A percentile compares a stretch with the other conserved stretches of the same genome.
These are phyloP conservation scores for Globisporangium uncinulatum DNA, from an alignment of 352 stramenopile species.

Conservation along the genomic window DNA sequence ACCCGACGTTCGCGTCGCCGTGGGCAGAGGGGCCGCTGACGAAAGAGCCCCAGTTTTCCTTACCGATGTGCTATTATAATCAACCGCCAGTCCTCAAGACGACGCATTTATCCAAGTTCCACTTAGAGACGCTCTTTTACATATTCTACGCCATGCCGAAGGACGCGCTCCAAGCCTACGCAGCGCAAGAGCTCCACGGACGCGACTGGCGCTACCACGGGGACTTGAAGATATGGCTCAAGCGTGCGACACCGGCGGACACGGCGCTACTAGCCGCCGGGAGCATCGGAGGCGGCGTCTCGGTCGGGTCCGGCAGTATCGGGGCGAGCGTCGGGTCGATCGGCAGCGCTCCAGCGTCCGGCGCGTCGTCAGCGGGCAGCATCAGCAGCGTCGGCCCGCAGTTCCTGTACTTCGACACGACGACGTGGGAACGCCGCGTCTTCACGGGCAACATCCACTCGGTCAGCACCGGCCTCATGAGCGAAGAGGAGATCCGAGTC, in stretches of 20 bases:
- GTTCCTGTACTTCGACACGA: constrained; percentile 95
- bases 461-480: constrained; percentile 85
- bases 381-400: constrained; percentile 46
- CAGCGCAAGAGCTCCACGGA: constrained; percentile 85
- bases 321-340: constrained; percentile 55
- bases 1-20: constrained; percentile 78
- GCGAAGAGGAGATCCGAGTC: constrained; percentile 93
- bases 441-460: constrained; percentile 90
- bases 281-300: constrained; percentile 13
- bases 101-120: constrained; percentile 97
- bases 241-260: constrained; percentile 66
- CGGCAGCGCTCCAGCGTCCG: constrained; percentile 39
- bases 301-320: constrained; percentile 28
- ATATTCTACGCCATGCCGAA: constrained; percentile 99
- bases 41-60: constrained; percentile 79
- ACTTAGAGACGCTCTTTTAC: constrained; percentile 99
- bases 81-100: constrained; percentile 97
- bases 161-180: constrained; percentile 94
- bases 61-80: constrained; percentile 87
- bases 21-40: constrained; percentile 68
- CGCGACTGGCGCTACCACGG: constrained; percentile 97
- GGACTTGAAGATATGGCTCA: constrained; percentile 97
- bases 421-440: constrained; percentile 91
- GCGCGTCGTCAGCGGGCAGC: constrained; percentile 7
- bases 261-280: constrained; percentile 37